phyloP scores from a whole-genome alignment of 1,284 basidiomycete species.

The Ceratobasidium theobromae region DNA sequence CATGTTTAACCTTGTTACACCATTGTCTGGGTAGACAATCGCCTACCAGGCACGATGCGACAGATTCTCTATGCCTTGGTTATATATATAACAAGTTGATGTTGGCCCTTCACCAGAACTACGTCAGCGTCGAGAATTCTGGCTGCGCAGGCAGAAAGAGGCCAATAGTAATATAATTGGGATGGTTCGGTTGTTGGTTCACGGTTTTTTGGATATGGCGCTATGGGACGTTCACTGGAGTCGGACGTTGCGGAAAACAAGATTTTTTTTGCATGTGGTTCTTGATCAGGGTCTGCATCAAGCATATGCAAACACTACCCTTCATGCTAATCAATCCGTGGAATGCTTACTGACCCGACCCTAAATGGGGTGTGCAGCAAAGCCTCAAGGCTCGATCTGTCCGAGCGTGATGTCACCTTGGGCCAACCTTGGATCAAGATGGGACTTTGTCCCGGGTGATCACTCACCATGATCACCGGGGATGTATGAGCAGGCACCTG shows the following conservation, averaged over 20 bases:
- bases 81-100: slow-evolving; percentile 9
- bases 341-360: too few relatives aligned
- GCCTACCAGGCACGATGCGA: slow-evolving; percentile 13
- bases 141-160: slow-evolving; percentile 32
- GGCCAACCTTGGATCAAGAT: too few relatives aligned
- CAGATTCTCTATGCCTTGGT: slow-evolving; percentile 30
- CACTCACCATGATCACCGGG: too few relatives aligned
- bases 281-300: neutral
- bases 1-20: slow-evolving; percentile 26
- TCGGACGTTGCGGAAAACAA: neutral
- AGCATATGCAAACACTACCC: slow-evolving; percentile 43
- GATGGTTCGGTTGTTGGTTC: neutral
- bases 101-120: slow-evolving; percentile 31
- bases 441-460: too few relatives aligned
- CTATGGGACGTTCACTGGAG: neutral
- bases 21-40: neutral
- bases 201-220: neutral
- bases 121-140: slow-evolving; percentile 27
- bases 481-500: too few relatives aligned
- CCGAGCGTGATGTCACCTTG: too few relatives aligned
- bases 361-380: too few relatives aligned
- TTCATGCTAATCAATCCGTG: too few relatives aligned
- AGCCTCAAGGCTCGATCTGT: too few relatives aligned
- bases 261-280: neutral
- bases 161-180: neutral